Percentiles rank a stretch among this genome's conserved stretches.
phyloP scores from a whole-genome alignment of 2,329 filamentous ascomycete genomes.

The Karstenula rhodostoma region DNA sequence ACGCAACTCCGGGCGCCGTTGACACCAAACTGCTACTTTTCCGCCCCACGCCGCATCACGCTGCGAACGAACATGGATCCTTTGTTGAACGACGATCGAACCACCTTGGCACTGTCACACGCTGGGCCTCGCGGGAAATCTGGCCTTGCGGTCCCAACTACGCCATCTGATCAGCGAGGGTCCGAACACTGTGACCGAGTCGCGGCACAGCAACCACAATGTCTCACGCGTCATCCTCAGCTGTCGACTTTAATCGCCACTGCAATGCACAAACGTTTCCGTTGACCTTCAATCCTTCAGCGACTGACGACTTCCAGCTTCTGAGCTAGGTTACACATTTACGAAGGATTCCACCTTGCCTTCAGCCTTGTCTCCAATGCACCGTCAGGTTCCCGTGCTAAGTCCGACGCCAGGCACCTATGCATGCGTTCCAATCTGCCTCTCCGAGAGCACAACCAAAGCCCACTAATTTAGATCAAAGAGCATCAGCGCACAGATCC shows the following conservation, averaged over 20 bases:
- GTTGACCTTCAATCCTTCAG: background rate
- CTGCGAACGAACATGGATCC: background rate
- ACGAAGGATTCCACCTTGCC: background rate
- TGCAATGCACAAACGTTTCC: background rate
- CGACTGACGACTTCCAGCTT: background rate
- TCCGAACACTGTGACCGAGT: background rate
- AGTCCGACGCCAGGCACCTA: conserved; percentile 11
- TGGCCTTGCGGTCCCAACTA: background rate
- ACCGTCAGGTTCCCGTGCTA: background rate
- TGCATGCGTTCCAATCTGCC: conserved; percentile 1
- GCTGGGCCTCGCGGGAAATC: too few species aligned
- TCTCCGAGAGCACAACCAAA: background rate
- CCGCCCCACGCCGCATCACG: background rate
- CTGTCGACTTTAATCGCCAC: background rate
- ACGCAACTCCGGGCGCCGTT: background rate
- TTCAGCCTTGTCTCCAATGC: background rate
- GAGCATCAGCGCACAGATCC: background rate
- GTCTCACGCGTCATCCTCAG: background rate
- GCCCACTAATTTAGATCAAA: background rate
- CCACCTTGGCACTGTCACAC: background rate
- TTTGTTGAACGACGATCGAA: background rate
- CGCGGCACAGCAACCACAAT: background rate
- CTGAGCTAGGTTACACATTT: background rate
- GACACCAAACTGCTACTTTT: conserved; percentile 1
- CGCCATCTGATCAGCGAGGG: background rate